Evolutionary conservation across 768 basidiomycete species (phyloP).

Genomic region (Trametes cingulata): DNA sequence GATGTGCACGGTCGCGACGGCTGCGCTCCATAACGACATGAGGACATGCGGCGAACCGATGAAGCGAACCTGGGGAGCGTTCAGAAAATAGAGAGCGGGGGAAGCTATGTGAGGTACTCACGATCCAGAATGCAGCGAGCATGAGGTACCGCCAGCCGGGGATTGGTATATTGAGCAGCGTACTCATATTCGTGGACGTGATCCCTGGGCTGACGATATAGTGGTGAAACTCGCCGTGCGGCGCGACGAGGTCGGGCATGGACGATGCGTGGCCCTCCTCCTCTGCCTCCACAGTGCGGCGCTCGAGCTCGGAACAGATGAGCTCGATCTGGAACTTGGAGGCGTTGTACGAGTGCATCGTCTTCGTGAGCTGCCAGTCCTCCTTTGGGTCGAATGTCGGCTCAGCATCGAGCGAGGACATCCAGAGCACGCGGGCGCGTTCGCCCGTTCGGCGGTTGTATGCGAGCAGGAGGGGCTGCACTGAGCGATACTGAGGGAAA

Average conservation of each 20-base stretch:
- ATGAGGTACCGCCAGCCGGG: slow-evolving; percentile 45
- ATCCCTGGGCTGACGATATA: slow-evolving; percentile 71
- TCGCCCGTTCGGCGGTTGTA: slow-evolving; percentile 37
- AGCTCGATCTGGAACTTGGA: slow-evolving; percentile 81
- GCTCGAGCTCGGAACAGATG: slow-evolving; percentile 57
- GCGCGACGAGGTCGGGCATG: slow-evolving; percentile 8
- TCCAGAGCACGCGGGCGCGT: slow-evolving; percentile 73
- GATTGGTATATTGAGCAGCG: slow-evolving; percentile 46
- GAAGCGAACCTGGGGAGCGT: slow-evolving; percentile 56
- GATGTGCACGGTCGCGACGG: slow-evolving; percentile 67
- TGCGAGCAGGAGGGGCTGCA: slow-evolving; percentile 54
- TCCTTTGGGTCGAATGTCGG: slow-evolving; percentile 54
- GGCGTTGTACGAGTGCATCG: slow-evolving; percentile 63
- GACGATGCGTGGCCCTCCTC: neutral
- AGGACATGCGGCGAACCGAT: slow-evolving; percentile 69
- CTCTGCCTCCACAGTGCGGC: slow-evolving; percentile 33
- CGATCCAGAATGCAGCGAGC: slow-evolving; percentile 60
- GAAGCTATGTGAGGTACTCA: slow-evolving; percentile 37
- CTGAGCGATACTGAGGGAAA: slow-evolving; percentile 54
- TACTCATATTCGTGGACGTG: slow-evolving; percentile 61
- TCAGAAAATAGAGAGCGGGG: neutral
- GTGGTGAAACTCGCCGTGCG: slow-evolving; percentile 44
- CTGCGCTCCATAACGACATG: slow-evolving; percentile 62
- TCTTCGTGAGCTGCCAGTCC: slow-evolving; percentile 73
- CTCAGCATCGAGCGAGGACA: slow-evolving; percentile 67